Conservation (phyloP, 2,329 filamentous ascomycete genomes). For the Alternaria burnsii region DNA sequence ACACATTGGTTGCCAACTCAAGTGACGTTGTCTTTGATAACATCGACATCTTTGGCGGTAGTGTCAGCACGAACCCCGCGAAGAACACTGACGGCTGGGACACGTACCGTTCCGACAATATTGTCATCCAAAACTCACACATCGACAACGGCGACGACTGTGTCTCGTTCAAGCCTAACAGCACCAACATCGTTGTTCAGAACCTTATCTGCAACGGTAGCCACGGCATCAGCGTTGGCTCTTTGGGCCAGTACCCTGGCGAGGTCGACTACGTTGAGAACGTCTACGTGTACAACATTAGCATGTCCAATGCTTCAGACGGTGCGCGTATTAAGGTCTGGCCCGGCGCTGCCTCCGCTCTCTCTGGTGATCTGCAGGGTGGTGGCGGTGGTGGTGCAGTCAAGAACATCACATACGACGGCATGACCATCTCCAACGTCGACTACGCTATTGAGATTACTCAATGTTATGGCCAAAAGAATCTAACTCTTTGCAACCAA, state of each 20-base stretch:
- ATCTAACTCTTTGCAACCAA: conserved; percentile 67
- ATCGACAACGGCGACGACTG: conserved; percentile 75
- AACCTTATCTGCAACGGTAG: conserved; percentile 73
- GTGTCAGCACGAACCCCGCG: conserved; percentile 61
- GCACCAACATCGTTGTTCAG: conserved; percentile 72
- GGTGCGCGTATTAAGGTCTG: conserved; percentile 79
- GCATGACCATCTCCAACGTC: conserved; percentile 67
- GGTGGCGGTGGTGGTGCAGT: conserved; percentile 71
- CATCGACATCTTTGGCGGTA: conserved; percentile 67
- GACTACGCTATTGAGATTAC: conserved; percentile 71
- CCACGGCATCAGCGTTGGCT: conserved; percentile 77
- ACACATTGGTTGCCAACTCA: conserved; percentile 72
- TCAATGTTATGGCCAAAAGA: conserved; percentile 72
- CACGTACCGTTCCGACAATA: conserved; percentile 67
- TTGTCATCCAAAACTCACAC: conserved; percentile 72
- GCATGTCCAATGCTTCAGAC: conserved; percentile 59
- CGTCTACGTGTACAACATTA: conserved; percentile 60
- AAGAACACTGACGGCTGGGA: conserved; percentile 74
- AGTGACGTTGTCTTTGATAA: conserved; percentile 70
- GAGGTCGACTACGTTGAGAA: conserved; percentile 74
- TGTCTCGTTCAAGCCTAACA: conserved; percentile 78
- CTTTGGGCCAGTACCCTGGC: conserved; percentile 71
- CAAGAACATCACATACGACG: conserved; percentile 72
- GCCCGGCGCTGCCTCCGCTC: conserved; percentile 65
- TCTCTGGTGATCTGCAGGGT: conserved; percentile 69